Conservation (phyloP, 306 rosid genomes). For the Vicia villosa region DNA sequence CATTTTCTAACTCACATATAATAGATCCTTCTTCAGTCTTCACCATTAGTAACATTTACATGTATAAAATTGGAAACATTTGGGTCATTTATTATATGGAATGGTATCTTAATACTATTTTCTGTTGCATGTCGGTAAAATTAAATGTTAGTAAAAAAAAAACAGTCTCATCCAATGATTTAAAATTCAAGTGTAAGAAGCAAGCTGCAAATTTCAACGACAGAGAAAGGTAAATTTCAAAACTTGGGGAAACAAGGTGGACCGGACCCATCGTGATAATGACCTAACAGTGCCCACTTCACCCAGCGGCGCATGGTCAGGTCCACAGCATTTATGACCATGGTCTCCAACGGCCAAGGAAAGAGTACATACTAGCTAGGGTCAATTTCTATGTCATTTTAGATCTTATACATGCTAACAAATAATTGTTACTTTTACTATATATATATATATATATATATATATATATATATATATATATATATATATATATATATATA, state of each 20-base stretch:
- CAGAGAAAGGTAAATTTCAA: slow-evolving; percentile 26
- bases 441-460: too few relatives aligned
- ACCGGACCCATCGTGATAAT: slow-evolving; percentile 12
- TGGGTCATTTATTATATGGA: neutral
- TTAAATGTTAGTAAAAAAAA: neutral
- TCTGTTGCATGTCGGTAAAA: slow-evolving; percentile 2
- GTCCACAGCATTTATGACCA: slow-evolving; percentile 31
- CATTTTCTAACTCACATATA: too few relatives aligned
- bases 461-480: too few relatives aligned
- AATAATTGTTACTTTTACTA: too few relatives aligned
- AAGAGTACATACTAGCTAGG: neutral
- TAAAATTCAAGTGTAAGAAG: slow-evolving; percentile 27
- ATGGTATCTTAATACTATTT: neutral
- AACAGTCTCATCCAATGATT: slow-evolving; percentile 5
- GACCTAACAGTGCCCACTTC: slow-evolving; percentile 36
- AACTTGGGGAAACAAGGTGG: slow-evolving; percentile 28
- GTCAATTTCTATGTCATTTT: too few relatives aligned
- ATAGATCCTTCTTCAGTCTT: too few relatives aligned
- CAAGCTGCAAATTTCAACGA: slow-evolving; percentile 22
- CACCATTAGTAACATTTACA: too few relatives aligned
- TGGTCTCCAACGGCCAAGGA: slow-evolving; percentile 1
- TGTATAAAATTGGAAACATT: neutral
- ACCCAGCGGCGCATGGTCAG: slow-evolving; percentile 27
- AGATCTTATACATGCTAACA: too few relatives aligned
- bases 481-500: too few relatives aligned